Base-by-base conservation (phyloP, 352 stramenopile genomes). In the Pythium graminicola region DNA sequence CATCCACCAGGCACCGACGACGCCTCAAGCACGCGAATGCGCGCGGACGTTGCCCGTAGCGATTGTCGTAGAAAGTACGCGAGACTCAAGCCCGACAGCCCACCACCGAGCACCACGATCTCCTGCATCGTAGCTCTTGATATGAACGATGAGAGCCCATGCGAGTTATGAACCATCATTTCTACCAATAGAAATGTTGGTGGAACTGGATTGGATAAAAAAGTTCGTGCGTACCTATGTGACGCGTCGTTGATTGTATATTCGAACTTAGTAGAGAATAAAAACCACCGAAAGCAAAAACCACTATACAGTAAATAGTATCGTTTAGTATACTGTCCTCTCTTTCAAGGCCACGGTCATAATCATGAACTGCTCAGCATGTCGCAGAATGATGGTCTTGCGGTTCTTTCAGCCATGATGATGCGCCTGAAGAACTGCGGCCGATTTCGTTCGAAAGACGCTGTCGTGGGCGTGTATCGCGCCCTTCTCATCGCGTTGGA, bases 91-190 rank as follows among this genome's bases (percentile, higher is more conserved):
- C 83, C 83, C 6, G 83, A 90, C 57, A 94, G 75, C 60, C 83
- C 83, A 38, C 83, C 83, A 51, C 83, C 83, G 8, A 94, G 69
- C 62, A 94, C 76, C n/a, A 91, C 69, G 27, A 92, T 70, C 50
- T 90, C 68, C 6, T 64, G 60, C 57, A 67, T 62, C 28, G 45
- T 48, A 6, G 24, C 27, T 24, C 10, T 54, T 39, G 43, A 55
- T 33, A 33, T 39, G 6, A 24, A 36, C 5, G 5, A 24, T 10
- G 38, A 44, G 38, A 44, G 23, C 38, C 1, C 17, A 44, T 44
- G 20, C 31, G 40, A 47, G n/a, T 22, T 43, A 4, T 50, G 23
- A 31, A 17, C 43, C 24, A 16, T 4, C 13, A 17, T 50, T 39
- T 50, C 19, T 28, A 8, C 43, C 43, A 50, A 50, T 50, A 19